phyloP scores from a whole-genome alignment of 192 early-diverging fungal genomes.

The Backusella liffmaniae region DNA sequence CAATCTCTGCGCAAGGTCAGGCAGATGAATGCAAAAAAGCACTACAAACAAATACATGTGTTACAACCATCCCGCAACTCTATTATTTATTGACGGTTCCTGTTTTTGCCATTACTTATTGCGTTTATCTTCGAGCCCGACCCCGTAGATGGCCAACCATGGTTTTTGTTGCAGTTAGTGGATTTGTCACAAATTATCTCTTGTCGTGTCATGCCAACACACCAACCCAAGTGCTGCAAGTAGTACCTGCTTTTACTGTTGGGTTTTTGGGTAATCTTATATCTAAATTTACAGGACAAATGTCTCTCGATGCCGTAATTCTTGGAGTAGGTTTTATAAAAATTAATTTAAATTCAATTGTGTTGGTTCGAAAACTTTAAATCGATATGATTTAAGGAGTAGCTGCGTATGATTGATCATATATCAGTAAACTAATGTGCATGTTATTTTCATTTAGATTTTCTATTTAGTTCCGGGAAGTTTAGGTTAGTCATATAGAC shows the following conservation, averaged over 20 bases:
- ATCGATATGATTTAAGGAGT: neutral
- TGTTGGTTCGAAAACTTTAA: neutral
- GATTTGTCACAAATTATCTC: conserved; percentile 64
- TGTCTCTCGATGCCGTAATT: conserved; percentile 82
- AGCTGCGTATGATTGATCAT: neutral
- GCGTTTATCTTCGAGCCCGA: conserved; percentile 45
- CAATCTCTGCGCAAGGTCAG: conserved; percentile 6
- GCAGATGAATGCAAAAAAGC: conserved; percentile 1
- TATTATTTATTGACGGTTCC: conserved; percentile 53
- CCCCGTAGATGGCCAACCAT: conserved; percentile 73
- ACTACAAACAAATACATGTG: neutral
- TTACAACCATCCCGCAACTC: conserved; percentile 17
- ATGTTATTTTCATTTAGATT: neutral
- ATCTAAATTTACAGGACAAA: conserved; percentile 66
- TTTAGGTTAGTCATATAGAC: conserved; percentile 15
- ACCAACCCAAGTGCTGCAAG: conserved; percentile 58
- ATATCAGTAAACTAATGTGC: neutral
- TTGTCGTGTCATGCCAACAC: conserved; percentile 50
- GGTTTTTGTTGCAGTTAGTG: conserved; percentile 62
- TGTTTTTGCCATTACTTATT: conserved; percentile 48
- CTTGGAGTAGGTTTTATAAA: conserved; percentile 57
- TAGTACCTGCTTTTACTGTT: conserved; percentile 75
- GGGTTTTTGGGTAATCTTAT: conserved; percentile 79
- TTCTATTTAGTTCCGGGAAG: conserved; percentile 35
- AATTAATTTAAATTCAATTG: neutral